Percentiles rank a stretch among this genome's conserved stretches.
Evolutionary conservation across 495 filamentous ascomycete genomes (phyloP).

Genomic region (Penicillium arizonense): DNA sequence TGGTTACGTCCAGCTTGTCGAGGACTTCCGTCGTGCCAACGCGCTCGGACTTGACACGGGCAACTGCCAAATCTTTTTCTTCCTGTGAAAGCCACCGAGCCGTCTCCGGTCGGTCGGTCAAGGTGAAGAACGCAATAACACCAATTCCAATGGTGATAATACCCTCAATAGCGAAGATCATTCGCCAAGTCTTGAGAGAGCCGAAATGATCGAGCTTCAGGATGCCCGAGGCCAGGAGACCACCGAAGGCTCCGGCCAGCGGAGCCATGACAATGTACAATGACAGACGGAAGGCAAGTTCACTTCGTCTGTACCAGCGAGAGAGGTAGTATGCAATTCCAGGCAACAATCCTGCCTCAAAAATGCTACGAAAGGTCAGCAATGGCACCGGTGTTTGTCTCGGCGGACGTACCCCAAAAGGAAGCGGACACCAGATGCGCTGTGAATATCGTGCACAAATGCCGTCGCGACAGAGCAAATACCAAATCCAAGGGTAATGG

Average conservation of each 20-base stretch:
- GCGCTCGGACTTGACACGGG: slow-evolving; percentile 62
- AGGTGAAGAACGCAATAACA: slow-evolving; percentile 53
- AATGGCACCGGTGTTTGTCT: background rate
- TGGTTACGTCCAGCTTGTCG: slow-evolving; percentile 44
- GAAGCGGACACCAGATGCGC: slow-evolving; percentile 47
- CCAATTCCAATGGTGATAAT: slow-evolving; percentile 63
- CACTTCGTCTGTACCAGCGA: slow-evolving; percentile 67
- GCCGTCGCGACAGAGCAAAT: slow-evolving; percentile 47
- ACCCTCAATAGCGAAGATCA: slow-evolving; percentile 77
- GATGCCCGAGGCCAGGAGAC: slow-evolving; percentile 62
- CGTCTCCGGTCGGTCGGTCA: slow-evolving; percentile 67
- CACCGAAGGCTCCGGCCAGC: slow-evolving; percentile 68
- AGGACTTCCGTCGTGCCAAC: slow-evolving; percentile 62
- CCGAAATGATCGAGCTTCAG: slow-evolving; percentile 45
- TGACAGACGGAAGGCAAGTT: slow-evolving; percentile 60
- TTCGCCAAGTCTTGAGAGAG: slow-evolving; percentile 57
- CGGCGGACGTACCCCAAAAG: slow-evolving; percentile 43
- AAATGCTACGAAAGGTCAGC: slow-evolving; percentile 27
- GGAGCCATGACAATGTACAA: slow-evolving; percentile 59
- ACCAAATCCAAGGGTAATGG: slow-evolving; percentile 46
- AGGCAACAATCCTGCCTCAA: slow-evolving; percentile 71
- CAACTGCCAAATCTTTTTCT: slow-evolving; percentile 62
- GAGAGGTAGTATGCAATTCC: slow-evolving; percentile 72
- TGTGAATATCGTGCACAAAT: slow-evolving; percentile 44
- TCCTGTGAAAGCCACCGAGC: slow-evolving; percentile 63